These are phyloP conservation scores for Vitis hybrid DNA, from an alignment of 177 flowering plant genomes.

Conservation along the genomic window DNA sequence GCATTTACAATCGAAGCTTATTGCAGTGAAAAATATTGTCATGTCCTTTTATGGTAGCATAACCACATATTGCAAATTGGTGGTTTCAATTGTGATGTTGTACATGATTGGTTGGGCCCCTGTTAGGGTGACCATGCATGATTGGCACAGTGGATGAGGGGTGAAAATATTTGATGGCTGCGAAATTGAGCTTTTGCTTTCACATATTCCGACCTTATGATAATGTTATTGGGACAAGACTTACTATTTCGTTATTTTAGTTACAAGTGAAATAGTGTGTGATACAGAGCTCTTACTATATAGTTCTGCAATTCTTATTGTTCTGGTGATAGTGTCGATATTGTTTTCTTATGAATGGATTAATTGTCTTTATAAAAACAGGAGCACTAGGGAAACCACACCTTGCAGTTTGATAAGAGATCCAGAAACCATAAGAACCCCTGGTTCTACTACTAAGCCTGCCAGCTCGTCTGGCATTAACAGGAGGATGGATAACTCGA, in stretches of 20 bases:
- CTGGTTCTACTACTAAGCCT: slow-evolving; percentile 56
- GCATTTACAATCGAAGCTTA: background rate
- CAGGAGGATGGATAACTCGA: slow-evolving; percentile 22
- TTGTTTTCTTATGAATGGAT: background rate
- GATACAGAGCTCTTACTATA: background rate
- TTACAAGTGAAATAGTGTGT: background rate
- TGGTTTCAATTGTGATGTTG: background rate
- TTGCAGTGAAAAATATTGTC: background rate
- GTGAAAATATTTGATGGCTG: background rate
- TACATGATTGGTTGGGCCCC: background rate
- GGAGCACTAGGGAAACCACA: slow-evolving; percentile 64
- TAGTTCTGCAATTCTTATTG: background rate
- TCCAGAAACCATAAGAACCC: slow-evolving; percentile 47
- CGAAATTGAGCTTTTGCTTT: background rate
- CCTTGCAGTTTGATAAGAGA: slow-evolving; percentile 62
- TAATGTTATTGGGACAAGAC: too few species aligned
- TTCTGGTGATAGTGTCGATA: background rate
- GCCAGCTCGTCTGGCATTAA: slow-evolving; percentile 23
- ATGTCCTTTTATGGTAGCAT: background rate
- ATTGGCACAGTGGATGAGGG: background rate
- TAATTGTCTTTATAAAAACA: slow-evolving; percentile 16
- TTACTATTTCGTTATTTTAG: background rate
- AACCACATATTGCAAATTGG: background rate
- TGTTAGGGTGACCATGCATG: background rate
- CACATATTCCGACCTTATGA: too few species aligned